These are phyloP conservation scores for Coemansia sp. DNA, from an alignment of 192 early-diverging fungal genomes.

Conservation along the genomic window DNA sequence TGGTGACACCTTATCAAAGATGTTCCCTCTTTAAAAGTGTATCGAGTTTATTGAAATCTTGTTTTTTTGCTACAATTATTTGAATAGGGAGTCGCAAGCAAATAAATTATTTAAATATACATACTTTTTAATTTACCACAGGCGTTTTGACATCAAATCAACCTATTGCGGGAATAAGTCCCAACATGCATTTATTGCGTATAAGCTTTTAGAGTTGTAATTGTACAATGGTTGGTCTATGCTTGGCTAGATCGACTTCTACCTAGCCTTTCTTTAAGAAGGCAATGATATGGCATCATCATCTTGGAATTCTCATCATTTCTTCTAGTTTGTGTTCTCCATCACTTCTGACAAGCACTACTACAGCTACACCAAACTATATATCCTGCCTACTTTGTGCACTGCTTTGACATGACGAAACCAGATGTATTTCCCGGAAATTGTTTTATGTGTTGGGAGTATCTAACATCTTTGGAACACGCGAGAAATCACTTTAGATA, in stretches of 20 bases:
- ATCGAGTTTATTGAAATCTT: no score
- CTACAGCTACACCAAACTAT: background rate
- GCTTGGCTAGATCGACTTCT: background rate
- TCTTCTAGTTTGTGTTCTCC: background rate
- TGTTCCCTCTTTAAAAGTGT: no score
- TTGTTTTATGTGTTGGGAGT: background rate
- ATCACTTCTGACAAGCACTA: background rate
- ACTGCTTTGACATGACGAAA: background rate
- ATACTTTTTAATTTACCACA: no score
- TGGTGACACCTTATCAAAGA: no score
- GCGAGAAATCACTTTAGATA: background rate
- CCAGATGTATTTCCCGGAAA: background rate
- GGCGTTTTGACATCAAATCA: background rate
- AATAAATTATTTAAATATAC: no score
- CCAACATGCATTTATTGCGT: background rate
- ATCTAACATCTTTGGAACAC: background rate
- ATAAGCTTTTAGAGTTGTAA: background rate
- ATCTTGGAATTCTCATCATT: background rate
- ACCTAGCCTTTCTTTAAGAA: background rate
- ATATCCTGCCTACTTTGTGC: background rate
- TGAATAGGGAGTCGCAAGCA: no score
- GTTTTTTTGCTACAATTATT: no score
- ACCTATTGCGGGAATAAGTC: no score
- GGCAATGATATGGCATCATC: background rate
- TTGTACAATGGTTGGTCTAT: background rate